Evolutionary conservation across 352 stramenopile species (phyloP).

Genomic region (Globisporangium emineosum): DNA sequence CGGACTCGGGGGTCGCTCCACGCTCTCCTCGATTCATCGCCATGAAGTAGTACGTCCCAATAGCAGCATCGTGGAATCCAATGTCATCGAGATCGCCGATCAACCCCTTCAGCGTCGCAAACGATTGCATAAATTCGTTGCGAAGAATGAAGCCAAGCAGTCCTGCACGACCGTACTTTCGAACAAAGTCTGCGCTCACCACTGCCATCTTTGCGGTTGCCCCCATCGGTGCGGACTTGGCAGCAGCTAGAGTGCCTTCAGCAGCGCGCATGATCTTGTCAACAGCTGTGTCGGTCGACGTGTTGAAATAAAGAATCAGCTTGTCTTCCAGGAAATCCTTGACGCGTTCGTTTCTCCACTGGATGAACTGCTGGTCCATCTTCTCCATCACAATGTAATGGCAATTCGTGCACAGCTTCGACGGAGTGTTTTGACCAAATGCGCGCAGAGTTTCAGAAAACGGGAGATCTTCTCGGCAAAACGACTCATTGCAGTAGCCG

Average conservation of each 20-base stretch:
- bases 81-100: conserved; percentile 79
- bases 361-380: conserved; percentile 69
- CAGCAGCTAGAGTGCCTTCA: conserved; percentile 70
- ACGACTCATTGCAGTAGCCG: conserved; percentile 78
- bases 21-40: conserved; percentile 82
- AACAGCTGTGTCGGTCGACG: conserved; percentile 70
- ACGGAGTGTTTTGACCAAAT: conserved; percentile 55
- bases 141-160: conserved; percentile 81
- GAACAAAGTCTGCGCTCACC: conserved; percentile 81
- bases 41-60: conserved; percentile 89
- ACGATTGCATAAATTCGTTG: conserved; percentile 89
- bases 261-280: conserved; percentile 84
- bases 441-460: conserved; percentile 56
- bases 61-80: conserved; percentile 80
- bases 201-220: conserved; percentile 82
- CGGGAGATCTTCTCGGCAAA: conserved; percentile 70
- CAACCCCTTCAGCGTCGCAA: conserved; percentile 77
- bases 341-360: conserved; percentile 79
- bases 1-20: conserved; percentile 60
- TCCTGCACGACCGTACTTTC: conserved; percentile 77
- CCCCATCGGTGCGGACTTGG: conserved; percentile 76
- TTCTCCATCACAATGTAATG: conserved; percentile 71
- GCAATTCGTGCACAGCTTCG: conserved; percentile 71
- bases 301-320: conserved; percentile 76
- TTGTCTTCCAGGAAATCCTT: conserved; percentile 69